Base-by-base conservation (phyloP, 139 green algal genomes). In the Limnomonas spitsbergensis region DNA sequence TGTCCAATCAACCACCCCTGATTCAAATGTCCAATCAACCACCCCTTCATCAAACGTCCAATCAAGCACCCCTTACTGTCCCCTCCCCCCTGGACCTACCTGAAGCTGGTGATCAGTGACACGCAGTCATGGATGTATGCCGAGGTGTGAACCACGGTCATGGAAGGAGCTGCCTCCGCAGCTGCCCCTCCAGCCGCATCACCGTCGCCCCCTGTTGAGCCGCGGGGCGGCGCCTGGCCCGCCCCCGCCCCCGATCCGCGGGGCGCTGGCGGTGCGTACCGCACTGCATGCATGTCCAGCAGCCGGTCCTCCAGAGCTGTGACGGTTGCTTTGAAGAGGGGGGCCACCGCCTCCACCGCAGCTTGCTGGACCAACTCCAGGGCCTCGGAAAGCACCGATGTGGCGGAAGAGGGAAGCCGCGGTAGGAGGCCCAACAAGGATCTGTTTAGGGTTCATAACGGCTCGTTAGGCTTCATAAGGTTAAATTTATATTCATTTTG, bases 121-220 rank as follows among this genome's bases (percentile, higher is more conserved):
- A 66, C 66, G 35, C 92, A 82, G 32, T 94, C 88, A 0, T 72
- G 66, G 74, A 98, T 87, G 82, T 94, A 94, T 4, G 66, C 40
- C 4, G 90, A 95, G 9, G 89, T 91, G 34, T 85, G 68, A n/a
- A 80, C 83, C 70, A 91, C 84, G 0, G 40, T 78, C 36, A 32
- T 6, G 9, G 35, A n/a, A 4, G 7, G 20, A 53, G 69, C 69
- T 35, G 7, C 42, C 2, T 47, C 76, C 14, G 4, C 73, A 39
- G 39, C 32, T 7, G 37, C 53, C 7, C 53, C 54, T 37, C n/a
- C 20, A 7, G 29, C 38, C 9, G 37, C 53, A 32, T 32, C 35
- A 40, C 37, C 24, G 29, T 79, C 76, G 4, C 34, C 69, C 0
- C 35, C n/a, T n/a, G n/a, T n/a, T n/a, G n/a, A n/a, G n/a, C n/a